These are phyloP conservation scores for Solanum chmielewskii DNA, from an alignment of 257 asterid genomes.

Conservation along the genomic window DNA sequence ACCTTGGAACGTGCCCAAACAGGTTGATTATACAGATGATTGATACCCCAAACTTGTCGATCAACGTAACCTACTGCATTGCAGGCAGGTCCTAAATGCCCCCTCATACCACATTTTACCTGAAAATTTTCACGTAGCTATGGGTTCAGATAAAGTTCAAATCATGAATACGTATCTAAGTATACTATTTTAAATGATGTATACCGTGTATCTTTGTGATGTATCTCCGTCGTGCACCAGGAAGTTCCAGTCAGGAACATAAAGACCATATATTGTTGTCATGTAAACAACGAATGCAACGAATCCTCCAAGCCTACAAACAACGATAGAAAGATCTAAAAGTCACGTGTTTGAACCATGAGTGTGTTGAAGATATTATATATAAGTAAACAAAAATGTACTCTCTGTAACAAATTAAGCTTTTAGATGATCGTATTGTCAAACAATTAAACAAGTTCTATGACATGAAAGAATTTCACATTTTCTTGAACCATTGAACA, in stretches of 20 bases:
- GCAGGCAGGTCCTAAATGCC: slow-evolving; percentile 86
- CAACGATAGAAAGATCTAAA: not conserved
- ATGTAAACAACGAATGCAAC: slow-evolving; percentile 52
- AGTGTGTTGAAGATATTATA: not conserved
- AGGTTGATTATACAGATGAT: slow-evolving; percentile 64
- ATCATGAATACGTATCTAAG: not conserved
- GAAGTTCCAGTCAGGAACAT: slow-evolving; percentile 82
- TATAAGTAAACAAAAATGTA: not conserved
- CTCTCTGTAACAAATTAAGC: not conserved
- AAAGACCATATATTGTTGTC: slow-evolving; percentile 50
- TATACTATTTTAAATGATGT: not conserved
- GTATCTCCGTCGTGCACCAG: slow-evolving; percentile 8
- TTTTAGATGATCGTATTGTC: not conserved
- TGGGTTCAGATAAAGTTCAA: not conserved
- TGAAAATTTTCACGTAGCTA: slow-evolving; percentile 4
- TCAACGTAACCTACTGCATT: slow-evolving; percentile 90
- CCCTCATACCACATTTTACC: slow-evolving; percentile 96
- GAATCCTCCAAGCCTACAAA: slow-evolving; percentile 58
- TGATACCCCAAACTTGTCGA: slow-evolving; percentile 80
- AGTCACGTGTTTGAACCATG: not conserved
- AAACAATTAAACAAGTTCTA: not conserved
- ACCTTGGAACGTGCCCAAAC: slow-evolving; percentile 67
- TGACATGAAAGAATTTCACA: not conserved
- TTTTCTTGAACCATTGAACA: not conserved
- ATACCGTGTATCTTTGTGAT: slow-evolving; percentile 34